Percentiles rank a stretch among this genome's conserved stretches.
phyloP scores from a whole-genome alignment of 176 grass and related monocot genomes.

The Areca catechu region DNA sequence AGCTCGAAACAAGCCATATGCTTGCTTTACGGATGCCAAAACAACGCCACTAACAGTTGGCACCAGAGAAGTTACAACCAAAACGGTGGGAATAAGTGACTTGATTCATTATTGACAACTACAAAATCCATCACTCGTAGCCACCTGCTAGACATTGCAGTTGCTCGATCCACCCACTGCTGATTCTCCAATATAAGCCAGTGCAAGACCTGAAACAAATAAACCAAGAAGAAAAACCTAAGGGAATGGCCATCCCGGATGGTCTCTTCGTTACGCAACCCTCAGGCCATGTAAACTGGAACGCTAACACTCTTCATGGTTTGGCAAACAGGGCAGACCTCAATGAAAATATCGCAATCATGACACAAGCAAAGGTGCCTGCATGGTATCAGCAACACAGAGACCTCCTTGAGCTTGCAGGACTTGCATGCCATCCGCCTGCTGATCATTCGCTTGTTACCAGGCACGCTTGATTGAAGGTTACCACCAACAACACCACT shows the following conservation, averaged over 20 bases:
- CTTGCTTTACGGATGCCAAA: slow-evolving; percentile 28
- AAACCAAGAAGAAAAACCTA: too few species aligned
- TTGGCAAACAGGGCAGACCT: slow-evolving; percentile 34
- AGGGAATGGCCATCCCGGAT: too few species aligned
- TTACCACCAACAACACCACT: not conserved
- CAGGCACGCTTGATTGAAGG: slow-evolving; percentile 17
- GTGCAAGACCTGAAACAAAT: too few species aligned
- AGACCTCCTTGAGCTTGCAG: slow-evolving; percentile 22
- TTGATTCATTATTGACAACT: too few species aligned
- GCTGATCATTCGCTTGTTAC: not conserved
- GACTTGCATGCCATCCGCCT: slow-evolving; percentile 23
- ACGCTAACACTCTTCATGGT: slow-evolving; percentile 37
- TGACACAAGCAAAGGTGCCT: slow-evolving; percentile 49
- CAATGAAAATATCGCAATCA: slow-evolving; percentile 26
- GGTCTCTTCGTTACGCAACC: not conserved
- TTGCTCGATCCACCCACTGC: too few species aligned
- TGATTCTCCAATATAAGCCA: too few species aligned
- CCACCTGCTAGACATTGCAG: too few species aligned
- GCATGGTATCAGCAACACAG: slow-evolving; percentile 49
- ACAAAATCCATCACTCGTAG: too few species aligned
- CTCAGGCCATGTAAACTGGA: slow-evolving; percentile 39
- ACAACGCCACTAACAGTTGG: slow-evolving; percentile 68
- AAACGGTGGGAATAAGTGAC: slow-evolving; percentile 19
- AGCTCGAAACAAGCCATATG: too few species aligned
- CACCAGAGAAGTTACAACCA: slow-evolving; percentile 53